A percentile compares a stretch with the other conserved stretches of the same genome.
Evolutionary conservation across 176 grass and related monocot genomes (phyloP).

Genomic region (Olyra latifolia): DNA sequence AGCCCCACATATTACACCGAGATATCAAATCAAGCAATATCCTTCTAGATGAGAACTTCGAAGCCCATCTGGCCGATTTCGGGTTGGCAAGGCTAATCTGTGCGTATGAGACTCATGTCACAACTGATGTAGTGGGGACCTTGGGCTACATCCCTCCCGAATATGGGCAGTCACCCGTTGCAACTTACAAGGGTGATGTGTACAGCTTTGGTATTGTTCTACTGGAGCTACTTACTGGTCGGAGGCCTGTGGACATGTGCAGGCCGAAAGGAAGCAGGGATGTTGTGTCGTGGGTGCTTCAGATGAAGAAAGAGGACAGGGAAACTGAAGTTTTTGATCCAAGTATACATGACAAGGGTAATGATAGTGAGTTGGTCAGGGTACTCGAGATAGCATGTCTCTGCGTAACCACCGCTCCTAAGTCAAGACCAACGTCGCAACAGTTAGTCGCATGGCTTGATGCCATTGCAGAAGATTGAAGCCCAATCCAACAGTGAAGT

Average conservation of each 20-base stretch:
- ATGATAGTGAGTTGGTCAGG: conserved; percentile 42
- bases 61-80: conserved; percentile 87
- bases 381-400: conserved; percentile 85
- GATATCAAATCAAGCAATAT: conserved; percentile 99
- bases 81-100: conserved; percentile 81
- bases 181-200: conserved; percentile 87
- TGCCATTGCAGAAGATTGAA: conserved; percentile 37
- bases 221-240: conserved; percentile 74
- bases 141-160: conserved; percentile 89
- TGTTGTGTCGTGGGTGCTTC: conserved; percentile 89
- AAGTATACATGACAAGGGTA: conserved; percentile 53
- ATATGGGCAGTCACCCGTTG: conserved; percentile 71
- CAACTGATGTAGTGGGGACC: conserved; percentile 85
- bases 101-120: conserved; percentile 84
- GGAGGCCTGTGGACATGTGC: conserved; percentile 93
- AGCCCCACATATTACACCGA: conserved; percentile 89
- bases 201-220: conserved; percentile 93
- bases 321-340: conserved; percentile 76
- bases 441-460: conserved; percentile 84
- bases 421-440: conserved; percentile 65
- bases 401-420: conserved; percentile 68
- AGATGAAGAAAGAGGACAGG: conserved; percentile 73
- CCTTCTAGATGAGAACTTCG: conserved; percentile 80
- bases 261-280: conserved; percentile 78
- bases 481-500: neutral